Percentiles rank a stretch among this genome's conserved stretches.
Evolutionary conservation across 306 rosid species (phyloP).

Genomic region (Sophora flavescens): DNA sequence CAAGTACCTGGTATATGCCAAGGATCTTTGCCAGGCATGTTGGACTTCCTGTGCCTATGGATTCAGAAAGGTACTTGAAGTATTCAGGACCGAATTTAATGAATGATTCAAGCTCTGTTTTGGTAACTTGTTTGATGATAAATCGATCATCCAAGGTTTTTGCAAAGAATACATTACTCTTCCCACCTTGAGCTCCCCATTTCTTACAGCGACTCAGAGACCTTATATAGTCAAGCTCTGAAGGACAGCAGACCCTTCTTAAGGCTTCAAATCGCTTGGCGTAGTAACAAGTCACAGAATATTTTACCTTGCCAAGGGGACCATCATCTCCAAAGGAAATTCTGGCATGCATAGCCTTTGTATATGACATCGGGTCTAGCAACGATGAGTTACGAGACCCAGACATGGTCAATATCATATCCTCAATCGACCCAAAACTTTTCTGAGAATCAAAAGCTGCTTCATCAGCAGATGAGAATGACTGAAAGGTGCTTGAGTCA

Average conservation of each 20-base stretch:
- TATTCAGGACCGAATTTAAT: conserved; percentile 81
- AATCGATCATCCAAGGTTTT: conserved; percentile 95
- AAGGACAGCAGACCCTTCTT: conserved; percentile 87
- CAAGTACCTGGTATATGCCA: conserved; percentile 94
- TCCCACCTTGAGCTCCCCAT: conserved; percentile 99
- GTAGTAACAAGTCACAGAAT: conserved; percentile 77
- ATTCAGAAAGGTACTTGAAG: conserved; percentile 86
- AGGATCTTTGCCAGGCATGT: conserved; percentile 96
- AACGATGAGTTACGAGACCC: conserved; percentile 69
- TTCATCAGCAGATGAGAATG: conserved; percentile 66
- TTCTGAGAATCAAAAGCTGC: conserved; percentile 58
- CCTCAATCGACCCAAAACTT: conserved; percentile 74
- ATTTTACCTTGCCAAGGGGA: conserved; percentile 76
- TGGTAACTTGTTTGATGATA: conserved; percentile 89
- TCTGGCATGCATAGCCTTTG: conserved; percentile 82
- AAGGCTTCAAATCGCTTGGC: conserved; percentile 89
- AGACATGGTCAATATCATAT: conserved; percentile 59
- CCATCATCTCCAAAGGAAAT: conserved; percentile 87
- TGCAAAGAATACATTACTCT: conserved; percentile 96
- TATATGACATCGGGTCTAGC: conserved; percentile 62
- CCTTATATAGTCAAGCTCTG: conserved; percentile 85
- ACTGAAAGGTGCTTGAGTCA: conserved; percentile 64
- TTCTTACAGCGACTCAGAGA: conserved; percentile 95
- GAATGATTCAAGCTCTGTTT: conserved; percentile 96
- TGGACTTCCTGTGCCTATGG: conserved; percentile 80